These are phyloP conservation scores for Breviolum minutum DNA, from an alignment of 73 alveolate genomes.

Conservation along the genomic window DNA sequence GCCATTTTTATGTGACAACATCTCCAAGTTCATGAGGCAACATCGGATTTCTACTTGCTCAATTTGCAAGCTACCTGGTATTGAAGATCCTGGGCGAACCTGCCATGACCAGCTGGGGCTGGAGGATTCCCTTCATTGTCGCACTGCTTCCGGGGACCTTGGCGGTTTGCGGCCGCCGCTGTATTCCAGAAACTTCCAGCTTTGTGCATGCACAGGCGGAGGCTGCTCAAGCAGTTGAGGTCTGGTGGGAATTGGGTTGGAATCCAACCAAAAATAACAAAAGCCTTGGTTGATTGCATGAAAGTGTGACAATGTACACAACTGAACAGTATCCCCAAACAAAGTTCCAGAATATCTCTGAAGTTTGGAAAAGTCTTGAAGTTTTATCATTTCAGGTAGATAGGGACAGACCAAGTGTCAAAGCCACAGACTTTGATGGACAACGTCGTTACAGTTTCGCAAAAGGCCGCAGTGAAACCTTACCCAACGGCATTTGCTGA, in stretches of 20 bases:
- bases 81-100: background rate
- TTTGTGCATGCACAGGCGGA: constrained; percentile 35
- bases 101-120: constrained; percentile 57
- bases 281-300: background rate
- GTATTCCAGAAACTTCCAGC: constrained; percentile 57
- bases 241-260: background rate
- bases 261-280: background rate
- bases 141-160: constrained; percentile 50
- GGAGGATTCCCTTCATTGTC: constrained; percentile 51
- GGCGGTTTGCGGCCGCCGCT: constrained; percentile 43
- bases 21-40: background rate
- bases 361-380: background rate
- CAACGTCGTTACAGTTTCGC: no score
- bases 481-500: no score
- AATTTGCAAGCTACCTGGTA: constrained; percentile 3
- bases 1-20: background rate
- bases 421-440: no score
- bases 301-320: no score
- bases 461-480: no score
- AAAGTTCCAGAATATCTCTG: background rate
- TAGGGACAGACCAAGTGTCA: no score
- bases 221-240: background rate
- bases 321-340: background rate
- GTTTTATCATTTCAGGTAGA: no score
- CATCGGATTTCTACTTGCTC: constrained; percentile 51